These are phyloP conservation scores for Trichophyton benhamiae DNA, from an alignment of 2,329 filamentous ascomycete genomes.

Conservation along the genomic window DNA sequence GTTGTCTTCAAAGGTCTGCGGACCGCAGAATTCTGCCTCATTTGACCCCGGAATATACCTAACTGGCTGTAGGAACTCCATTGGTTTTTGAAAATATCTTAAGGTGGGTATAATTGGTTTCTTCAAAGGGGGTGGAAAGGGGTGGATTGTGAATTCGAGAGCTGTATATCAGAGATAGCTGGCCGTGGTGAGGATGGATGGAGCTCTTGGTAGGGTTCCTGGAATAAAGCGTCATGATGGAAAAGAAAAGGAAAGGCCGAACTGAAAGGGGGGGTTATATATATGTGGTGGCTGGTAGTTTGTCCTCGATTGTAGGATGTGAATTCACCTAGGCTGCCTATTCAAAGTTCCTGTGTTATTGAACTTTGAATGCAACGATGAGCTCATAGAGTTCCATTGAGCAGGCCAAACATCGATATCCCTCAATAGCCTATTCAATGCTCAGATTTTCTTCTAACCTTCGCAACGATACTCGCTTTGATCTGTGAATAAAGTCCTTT, in stretches of 20 bases:
- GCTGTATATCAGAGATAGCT: neutral
- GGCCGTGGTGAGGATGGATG: neutral
- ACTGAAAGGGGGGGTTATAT: neutral
- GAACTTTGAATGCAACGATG: neutral
- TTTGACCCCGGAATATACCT: constrained; percentile 2
- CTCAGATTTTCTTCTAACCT: neutral
- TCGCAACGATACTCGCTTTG: too few relatives aligned
- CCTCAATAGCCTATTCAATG: neutral
- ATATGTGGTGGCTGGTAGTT: neutral
- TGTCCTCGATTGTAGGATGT: neutral
- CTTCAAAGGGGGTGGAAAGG: neutral
- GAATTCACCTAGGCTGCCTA: neutral
- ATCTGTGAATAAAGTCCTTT: neutral
- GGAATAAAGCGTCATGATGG: neutral
- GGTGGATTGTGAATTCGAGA: neutral
- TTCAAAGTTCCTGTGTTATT: constrained; percentile 1
- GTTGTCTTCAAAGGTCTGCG: constrained; percentile 12
- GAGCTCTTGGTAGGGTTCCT: neutral
- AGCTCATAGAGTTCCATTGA: neutral
- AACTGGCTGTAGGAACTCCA: constrained; percentile 5
- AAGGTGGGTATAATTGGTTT: neutral
- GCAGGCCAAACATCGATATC: neutral
- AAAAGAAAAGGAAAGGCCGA: neutral
- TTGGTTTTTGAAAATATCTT: neutral
- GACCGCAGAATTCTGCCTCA: neutral